phyloP scores from a whole-genome alignment of 164 flowering plant genomes.

The Saururus chinensis region DNA sequence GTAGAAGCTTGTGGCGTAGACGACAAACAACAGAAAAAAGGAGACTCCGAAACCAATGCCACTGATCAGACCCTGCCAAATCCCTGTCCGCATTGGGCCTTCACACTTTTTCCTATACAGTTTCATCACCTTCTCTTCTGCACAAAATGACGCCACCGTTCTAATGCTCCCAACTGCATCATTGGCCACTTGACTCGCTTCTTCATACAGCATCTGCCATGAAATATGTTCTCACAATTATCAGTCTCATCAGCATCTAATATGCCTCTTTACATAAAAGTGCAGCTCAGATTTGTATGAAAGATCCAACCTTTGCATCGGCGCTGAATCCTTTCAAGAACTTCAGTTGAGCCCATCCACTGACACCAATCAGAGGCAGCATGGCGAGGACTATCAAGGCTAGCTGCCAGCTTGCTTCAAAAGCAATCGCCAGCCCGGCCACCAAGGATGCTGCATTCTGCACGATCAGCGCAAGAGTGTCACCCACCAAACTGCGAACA shows the following conservation, averaged over 20 bases:
- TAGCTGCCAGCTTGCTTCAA: slow-evolving; percentile 32
- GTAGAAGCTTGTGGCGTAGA: slow-evolving; percentile 21
- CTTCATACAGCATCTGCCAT: slow-evolving; percentile 9
- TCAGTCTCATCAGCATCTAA: no score
- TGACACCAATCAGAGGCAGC: slow-evolving; percentile 29
- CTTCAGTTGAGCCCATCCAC: slow-evolving; percentile 27
- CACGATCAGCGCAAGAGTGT: slow-evolving; percentile 27
- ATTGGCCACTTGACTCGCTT: slow-evolving; percentile 23
- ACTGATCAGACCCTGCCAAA: slow-evolving; percentile 18
- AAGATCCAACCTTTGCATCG: slow-evolving; percentile 30
- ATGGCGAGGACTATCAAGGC: slow-evolving; percentile 27
- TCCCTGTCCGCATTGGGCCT: slow-evolving; percentile 15
- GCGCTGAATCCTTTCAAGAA: slow-evolving; percentile 34
- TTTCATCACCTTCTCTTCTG: slow-evolving; percentile 21
- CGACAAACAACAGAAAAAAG: slow-evolving; percentile 13
- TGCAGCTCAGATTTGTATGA: background rate
- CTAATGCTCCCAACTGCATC: slow-evolving; percentile 22
- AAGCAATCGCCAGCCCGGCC: slow-evolving; percentile 30
- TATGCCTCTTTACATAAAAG: no score
- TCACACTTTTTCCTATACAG: slow-evolving; percentile 18
- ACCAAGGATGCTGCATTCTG: slow-evolving; percentile 28
- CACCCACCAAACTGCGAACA: slow-evolving; percentile 31
- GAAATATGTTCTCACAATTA: no score
- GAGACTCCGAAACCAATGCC: slow-evolving; percentile 17
- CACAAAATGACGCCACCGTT: slow-evolving; percentile 21